phyloP scores from a whole-genome alignment of 257 asterid genomes.

The Salvia splendens region DNA sequence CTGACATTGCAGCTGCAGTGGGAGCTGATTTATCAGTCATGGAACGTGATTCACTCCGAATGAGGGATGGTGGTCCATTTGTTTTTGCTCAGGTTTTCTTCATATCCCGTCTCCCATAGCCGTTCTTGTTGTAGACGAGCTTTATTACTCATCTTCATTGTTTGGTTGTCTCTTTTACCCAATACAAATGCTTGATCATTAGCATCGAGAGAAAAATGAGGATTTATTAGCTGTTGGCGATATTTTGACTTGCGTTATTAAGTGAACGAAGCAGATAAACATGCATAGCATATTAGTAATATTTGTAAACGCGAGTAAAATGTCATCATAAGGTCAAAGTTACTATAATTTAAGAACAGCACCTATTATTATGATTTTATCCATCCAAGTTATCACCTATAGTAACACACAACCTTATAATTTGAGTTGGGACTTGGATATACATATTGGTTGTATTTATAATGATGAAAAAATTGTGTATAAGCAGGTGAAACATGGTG shows the following conservation, averaged over 20 bases:
- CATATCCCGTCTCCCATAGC: background rate
- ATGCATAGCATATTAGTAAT: no score
- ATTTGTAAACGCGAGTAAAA: no score
- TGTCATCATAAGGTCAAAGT: no score
- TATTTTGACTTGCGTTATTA: background rate
- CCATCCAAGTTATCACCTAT: no score
- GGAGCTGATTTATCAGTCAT: conserved; percentile 91
- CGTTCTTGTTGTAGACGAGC: background rate
- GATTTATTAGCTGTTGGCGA: background rate
- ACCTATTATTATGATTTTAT: no score
- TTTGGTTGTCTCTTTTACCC: background rate
- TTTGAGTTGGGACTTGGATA: background rate
- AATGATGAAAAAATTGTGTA: background rate
- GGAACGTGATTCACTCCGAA: conserved; percentile 95
- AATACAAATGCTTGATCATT: background rate
- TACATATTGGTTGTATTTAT: background rate
- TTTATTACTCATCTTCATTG: background rate
- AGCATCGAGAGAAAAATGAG: background rate
- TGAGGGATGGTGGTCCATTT: conserved; percentile 97
- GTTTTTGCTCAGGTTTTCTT: conserved; percentile 87
- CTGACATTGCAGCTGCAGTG: conserved; percentile 83
- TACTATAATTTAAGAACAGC: no score
- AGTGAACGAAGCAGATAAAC: no score
- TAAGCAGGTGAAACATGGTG: conserved; percentile 87
- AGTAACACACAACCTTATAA: no score